These are phyloP conservation scores for Rhodotorula toruloides DNA, from an alignment of 768 basidiomycete species.

Conservation along the genomic window DNA sequence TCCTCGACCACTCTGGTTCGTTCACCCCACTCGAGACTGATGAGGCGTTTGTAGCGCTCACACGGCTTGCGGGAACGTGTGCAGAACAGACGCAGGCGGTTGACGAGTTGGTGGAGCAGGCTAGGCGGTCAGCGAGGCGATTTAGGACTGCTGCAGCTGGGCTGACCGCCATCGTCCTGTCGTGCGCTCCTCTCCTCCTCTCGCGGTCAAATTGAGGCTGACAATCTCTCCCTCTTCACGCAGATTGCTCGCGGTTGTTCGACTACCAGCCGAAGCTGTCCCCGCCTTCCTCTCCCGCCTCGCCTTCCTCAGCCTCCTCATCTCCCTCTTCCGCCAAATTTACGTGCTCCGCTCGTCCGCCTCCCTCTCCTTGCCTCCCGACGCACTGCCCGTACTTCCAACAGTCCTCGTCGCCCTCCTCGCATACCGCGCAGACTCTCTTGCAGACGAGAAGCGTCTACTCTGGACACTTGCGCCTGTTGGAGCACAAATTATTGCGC, in stretches of 20 bases:
- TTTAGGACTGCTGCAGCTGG: not conserved
- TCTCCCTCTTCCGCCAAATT: not conserved
- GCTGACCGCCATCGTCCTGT: not conserved
- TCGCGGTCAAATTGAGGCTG: too few relatives aligned
- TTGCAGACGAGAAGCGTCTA: not conserved
- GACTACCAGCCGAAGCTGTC: not conserved
- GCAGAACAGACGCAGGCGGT: slow-evolving; percentile 6
- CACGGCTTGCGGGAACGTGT: too few relatives aligned
- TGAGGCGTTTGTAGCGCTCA: too few relatives aligned
- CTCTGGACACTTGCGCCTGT: not conserved
- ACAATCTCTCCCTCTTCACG: not conserved
- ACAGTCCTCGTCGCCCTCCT: not conserved
- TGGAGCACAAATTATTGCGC: not conserved
- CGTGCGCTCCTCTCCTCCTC: not conserved
- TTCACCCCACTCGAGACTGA: too few relatives aligned
- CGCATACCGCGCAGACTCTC: not conserved
- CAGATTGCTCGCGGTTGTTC: not conserved
- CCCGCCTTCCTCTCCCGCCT: not conserved
- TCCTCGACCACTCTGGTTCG: not conserved
- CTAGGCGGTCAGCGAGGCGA: not conserved
- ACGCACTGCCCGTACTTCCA: not conserved
- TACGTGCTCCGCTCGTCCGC: not conserved
- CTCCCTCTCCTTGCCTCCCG: not conserved
- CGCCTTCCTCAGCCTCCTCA: not conserved
- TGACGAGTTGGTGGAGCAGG: not conserved